Evolutionary conservation across 345 rosid genomes (phyloP).

Genomic region (Cardiospermum halicacabum): DNA sequence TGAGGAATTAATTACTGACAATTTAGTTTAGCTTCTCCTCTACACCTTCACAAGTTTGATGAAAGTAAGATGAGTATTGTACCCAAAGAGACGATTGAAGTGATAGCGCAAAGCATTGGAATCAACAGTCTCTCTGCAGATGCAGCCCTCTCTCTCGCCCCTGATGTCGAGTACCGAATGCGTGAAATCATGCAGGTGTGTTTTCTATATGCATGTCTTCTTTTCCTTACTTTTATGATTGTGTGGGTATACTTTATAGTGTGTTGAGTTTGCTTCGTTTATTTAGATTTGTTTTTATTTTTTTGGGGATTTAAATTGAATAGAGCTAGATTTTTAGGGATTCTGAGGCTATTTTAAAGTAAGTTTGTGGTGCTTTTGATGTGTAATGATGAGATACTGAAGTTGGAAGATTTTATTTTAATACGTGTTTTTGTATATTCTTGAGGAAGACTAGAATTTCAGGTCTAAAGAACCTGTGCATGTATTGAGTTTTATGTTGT

Average conservation of each 20-base stretch:
- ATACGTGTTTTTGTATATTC: background rate
- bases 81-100: slow-evolving; percentile 83
- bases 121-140: slow-evolving; percentile 61
- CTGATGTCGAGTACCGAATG: slow-evolving; percentile 89
- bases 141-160: slow-evolving; percentile 82
- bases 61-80: slow-evolving; percentile 65
- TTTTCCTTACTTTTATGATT: background rate
- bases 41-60: background rate
- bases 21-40: too few relatives aligned
- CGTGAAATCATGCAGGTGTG: slow-evolving; percentile 98
- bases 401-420: background rate
- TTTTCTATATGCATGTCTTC: background rate
- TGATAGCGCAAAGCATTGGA: slow-evolving; percentile 83
- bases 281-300: background rate
- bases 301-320: background rate
- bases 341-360: background rate
- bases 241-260: background rate
- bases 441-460: background rate
- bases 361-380: too few relatives aligned
- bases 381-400: background rate
- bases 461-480: too few relatives aligned
- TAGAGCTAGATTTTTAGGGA: background rate
- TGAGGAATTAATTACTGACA: too few relatives aligned
- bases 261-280: background rate
- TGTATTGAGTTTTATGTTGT: too few relatives aligned